A percentile compares a stretch with the other conserved stretches of the same genome.
These are phyloP conservation scores for Bruguiera sexangula DNA, from an alignment of 345 rosid genomes.

Conservation along the genomic window DNA sequence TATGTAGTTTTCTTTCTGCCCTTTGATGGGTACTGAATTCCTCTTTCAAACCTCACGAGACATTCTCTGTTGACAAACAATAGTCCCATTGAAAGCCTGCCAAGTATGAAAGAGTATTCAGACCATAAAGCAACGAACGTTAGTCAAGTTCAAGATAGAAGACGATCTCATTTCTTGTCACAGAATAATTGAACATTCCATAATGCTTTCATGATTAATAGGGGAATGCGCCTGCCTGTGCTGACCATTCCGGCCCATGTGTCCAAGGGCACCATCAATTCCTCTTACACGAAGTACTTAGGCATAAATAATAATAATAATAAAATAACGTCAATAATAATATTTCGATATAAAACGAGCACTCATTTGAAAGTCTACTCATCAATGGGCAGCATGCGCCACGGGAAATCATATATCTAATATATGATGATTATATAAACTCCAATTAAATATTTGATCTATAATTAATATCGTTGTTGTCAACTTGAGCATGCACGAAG, in stretches of 20 bases:
- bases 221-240: constrained; percentile 16
- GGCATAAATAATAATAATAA: neutral
- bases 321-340: neutral
- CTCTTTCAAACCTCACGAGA: too few relatives aligned
- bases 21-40: too few relatives aligned
- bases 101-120: too few relatives aligned
- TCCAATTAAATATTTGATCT: neutral
- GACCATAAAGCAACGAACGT: too few relatives aligned
- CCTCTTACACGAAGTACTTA: neutral
- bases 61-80: too few relatives aligned
- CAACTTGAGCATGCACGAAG: constrained; percentile 13
- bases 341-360: neutral
- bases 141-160: too few relatives aligned
- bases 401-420: constrained; percentile 40
- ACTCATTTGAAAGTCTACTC: constrained; percentile 7
- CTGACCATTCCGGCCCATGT: constrained; percentile 8
- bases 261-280: constrained; percentile 18
- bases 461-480: neutral
- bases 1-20: too few relatives aligned
- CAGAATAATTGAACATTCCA: neutral
- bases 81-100: too few relatives aligned
- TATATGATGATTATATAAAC: neutral
- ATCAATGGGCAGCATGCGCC: constrained; percentile 33
- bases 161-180: too few relatives aligned
- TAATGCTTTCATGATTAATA: constrained; percentile 27